Conservation (phyloP, 208 protist genomes). For the Acanthamoeba triangularis region DNA sequence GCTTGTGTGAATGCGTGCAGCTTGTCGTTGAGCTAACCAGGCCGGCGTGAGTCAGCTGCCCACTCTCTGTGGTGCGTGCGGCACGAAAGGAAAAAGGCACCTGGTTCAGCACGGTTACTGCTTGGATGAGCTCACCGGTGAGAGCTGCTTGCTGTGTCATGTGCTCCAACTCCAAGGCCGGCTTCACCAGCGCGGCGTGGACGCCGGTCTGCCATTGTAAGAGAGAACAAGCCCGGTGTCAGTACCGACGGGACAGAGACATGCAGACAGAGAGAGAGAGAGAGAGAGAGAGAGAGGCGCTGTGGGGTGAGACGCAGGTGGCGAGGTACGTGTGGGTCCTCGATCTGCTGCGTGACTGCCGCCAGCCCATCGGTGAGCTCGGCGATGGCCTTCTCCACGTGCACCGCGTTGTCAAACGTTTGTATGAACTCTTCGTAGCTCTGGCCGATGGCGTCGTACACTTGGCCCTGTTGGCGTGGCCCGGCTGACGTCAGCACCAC, state of each 20-base stretch:
- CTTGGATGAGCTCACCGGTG: background rate
- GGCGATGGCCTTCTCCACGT: background rate
- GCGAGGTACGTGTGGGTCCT: constrained; percentile 17
- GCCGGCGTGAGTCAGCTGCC: background rate
- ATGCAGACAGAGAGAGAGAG: too few species aligned
- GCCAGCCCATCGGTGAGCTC: constrained; percentile 4
- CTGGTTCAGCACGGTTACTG: background rate
- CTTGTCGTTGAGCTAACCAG: background rate
- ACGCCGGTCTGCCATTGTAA: background rate
- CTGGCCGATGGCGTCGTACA: constrained; percentile 48
- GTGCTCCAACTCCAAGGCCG: background rate
- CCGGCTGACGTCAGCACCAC: background rate
- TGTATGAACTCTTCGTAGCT: constrained; percentile 49
- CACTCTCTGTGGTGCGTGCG: too few species aligned
- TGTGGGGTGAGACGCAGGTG: background rate
- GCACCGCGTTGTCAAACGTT: background rate
- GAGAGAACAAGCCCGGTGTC: background rate
- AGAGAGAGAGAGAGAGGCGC: too few species aligned
- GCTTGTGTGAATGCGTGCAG: background rate
- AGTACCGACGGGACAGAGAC: background rate
- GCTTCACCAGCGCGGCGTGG: constrained; percentile 1
- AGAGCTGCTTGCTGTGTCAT: constrained; percentile 16
- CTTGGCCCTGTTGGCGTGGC: background rate
- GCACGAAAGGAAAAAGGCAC: too few species aligned
- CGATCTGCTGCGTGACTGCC: constrained; percentile 19